Evolutionary conservation across 495 filamentous ascomycete species (phyloP).

Genomic region (Talaromyces ruber): DNA sequence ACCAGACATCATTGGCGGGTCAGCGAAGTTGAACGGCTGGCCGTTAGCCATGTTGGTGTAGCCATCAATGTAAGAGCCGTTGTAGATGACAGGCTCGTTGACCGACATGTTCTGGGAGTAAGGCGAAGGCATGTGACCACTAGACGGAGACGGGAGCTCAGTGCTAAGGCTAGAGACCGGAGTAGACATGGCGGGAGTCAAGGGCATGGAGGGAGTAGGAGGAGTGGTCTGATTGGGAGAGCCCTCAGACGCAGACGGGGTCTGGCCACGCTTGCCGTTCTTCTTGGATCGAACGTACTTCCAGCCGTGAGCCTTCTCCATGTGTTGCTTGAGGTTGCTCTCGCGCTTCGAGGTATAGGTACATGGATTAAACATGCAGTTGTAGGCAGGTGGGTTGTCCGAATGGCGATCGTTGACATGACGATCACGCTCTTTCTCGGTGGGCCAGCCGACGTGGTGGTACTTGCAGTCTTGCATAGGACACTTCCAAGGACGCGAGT

Average conservation of each 20-base stretch:
- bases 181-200: constrained; percentile 47
- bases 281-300: constrained; percentile 84
- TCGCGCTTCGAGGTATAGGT: constrained; percentile 91
- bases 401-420: constrained; percentile 96
- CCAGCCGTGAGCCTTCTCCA: constrained; percentile 96
- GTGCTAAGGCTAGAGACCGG: constrained; percentile 38
- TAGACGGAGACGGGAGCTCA: constrained; percentile 20
- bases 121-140: constrained; percentile 21
- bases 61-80: background rate
- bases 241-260: constrained; percentile 13
- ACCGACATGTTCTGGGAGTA: constrained; percentile 8
- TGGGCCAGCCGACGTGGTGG: constrained; percentile 80
- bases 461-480: constrained; percentile 74
- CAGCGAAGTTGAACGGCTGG: constrained; percentile 20
- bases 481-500: constrained; percentile 94
- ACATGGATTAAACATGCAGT: constrained; percentile 79
- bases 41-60: background rate
- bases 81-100: constrained; percentile 9
- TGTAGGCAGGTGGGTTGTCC: constrained; percentile 61
- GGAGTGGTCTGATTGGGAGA: constrained; percentile 29
- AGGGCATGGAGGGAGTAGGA: constrained; percentile 39
- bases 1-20: constrained; percentile 16
- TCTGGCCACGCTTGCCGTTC: constrained; percentile 57
- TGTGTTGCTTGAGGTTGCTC: constrained; percentile 98
- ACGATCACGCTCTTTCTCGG: constrained; percentile 92